Evolutionary conservation across 2,329 filamentous ascomycete species (phyloP), one percentile per base, ranked within the genome.

Genomic region (Beauveria caledonica): DNA sequence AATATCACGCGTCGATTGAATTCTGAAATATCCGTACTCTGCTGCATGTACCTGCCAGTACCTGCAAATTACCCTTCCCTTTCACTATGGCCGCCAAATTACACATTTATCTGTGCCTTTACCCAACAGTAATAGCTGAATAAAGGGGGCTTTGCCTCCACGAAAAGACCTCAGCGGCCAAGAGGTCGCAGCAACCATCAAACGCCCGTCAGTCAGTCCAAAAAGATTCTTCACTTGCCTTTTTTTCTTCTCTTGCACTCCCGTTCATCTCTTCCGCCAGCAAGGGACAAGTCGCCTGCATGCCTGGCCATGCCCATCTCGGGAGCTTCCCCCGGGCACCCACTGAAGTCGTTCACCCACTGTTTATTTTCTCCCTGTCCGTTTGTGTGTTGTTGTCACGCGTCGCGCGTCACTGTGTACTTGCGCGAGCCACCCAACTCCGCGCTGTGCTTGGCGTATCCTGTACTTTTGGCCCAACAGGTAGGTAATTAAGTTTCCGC

Each of bases 371-470:
- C 10, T 9, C 27, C 33, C 33, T 13, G 13, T 44, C 44, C 19
- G 25, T 58, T 58, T 58, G 27, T 42, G 55, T 23, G 55, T 50
- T 42, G 40, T 50, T 33, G 21, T 48, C 42, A 60, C 58, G 58
- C 58, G 58, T 60, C 49, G 58, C 58, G 58, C n/a, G 58, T 60
- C 49, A 60, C 49, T 42, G 5, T 17, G 44, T 60, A 60, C 58
- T 21, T 60, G 10, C 15, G n/a, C 4, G 3, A 5, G 8, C 42
- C 42, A 40, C 48, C 13, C 17, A 51, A 27, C 23, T 11, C 21
- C 17, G 29, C 44, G 44, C 44, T 11, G 3, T 19, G 21, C 21
- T 23, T 23, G 5, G 13, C 45, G 39, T 59, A 59, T 5, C 40
- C n/a, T n/a, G 25, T 52, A 51, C 56, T 19, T 29, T n/a, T 13